phyloP scores from a whole-genome alignment of 2,329 filamentous ascomycete genomes.

The Alternaria triticimaculans region DNA sequence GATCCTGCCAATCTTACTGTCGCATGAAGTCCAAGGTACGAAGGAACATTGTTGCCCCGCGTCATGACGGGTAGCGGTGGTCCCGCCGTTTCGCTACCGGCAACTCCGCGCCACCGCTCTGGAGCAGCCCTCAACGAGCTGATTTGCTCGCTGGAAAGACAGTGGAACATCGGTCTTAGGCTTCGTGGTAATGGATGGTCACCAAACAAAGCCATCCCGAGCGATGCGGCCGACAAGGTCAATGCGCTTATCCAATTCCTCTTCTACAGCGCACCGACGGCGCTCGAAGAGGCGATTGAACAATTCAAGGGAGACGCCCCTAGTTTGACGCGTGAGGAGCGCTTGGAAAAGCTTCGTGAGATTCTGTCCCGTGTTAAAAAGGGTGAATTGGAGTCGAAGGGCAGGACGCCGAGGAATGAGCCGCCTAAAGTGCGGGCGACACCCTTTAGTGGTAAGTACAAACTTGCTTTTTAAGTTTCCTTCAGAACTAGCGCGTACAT shows the following conservation, averaged over 20 bases:
- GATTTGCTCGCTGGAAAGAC: constrained; percentile 26
- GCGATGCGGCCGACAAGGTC: constrained; percentile 19
- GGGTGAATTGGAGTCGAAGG: background rate
- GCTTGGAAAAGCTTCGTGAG: constrained; percentile 15
- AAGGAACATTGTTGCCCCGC: constrained; percentile 5
- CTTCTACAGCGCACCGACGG: constrained; percentile 17
- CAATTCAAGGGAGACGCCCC: constrained; percentile 23
- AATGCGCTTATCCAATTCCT: constrained; percentile 25
- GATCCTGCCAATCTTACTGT: background rate
- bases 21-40: background rate
- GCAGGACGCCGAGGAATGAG: constrained; percentile 4
- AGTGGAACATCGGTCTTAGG: constrained; percentile 30
- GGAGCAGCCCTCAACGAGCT: constrained; percentile 24
- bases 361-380: constrained; percentile 15
- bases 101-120: constrained; percentile 22
- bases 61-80: constrained; percentile 6
- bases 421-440: constrained; percentile 11
- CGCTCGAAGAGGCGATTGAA: constrained; percentile 23
- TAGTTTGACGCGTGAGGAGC: background rate
- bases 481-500: background rate
- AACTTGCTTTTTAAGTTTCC: background rate
- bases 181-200: constrained; percentile 26
- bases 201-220: constrained; percentile 15
- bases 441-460: constrained; percentile 18
- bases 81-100: constrained; percentile 5